A percentile compares a stretch with the other conserved stretches of the same genome.
These are phyloP conservation scores for Teunomyces lycoperdinae DNA, from an alignment of 805 yeast species.

Conservation along the genomic window DNA sequence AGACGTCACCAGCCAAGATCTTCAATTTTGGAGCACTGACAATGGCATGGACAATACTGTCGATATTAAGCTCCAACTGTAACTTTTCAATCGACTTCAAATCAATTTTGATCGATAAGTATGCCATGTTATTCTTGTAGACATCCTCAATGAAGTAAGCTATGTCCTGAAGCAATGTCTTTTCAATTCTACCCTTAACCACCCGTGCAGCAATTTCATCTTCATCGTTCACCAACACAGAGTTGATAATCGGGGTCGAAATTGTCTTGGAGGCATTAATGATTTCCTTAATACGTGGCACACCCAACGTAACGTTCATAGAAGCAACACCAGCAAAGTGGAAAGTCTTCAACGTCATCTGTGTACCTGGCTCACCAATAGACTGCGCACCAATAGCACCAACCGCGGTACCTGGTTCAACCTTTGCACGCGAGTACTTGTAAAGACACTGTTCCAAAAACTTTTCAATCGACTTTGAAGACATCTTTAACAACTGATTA, in stretches of 20 bases:
- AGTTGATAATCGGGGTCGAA: conserved; percentile 95
- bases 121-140: conserved; percentile 75
- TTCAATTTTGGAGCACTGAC: conserved; percentile 85
- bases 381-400: conserved; percentile 99
- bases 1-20: conserved; percentile 68
- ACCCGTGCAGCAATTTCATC: conserved; percentile 99
- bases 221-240: conserved; percentile 84
- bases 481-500: conserved; percentile 64
- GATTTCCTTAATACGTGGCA: conserved; percentile 98
- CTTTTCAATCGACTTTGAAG: conserved; percentile 53
- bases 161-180: conserved; percentile 82
- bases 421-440: conserved; percentile 86
- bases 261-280: conserved; percentile 94
- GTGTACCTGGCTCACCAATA: conserved; percentile 99
- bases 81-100: conserved; percentile 79
- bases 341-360: conserved; percentile 90
- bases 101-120: conserved; percentile 78
- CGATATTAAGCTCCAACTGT: conserved; percentile 84
- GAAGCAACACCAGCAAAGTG: conserved; percentile 99
- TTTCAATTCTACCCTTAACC: conserved; percentile 95
- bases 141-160: conserved; percentile 92
- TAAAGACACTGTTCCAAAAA: conserved; percentile 74
- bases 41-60: conserved; percentile 82
- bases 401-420: conserved; percentile 98
- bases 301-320: conserved; percentile 98